These are phyloP conservation scores for Mycena venus DNA, from an alignment of 768 basidiomycete species.

Conservation along the genomic window DNA sequence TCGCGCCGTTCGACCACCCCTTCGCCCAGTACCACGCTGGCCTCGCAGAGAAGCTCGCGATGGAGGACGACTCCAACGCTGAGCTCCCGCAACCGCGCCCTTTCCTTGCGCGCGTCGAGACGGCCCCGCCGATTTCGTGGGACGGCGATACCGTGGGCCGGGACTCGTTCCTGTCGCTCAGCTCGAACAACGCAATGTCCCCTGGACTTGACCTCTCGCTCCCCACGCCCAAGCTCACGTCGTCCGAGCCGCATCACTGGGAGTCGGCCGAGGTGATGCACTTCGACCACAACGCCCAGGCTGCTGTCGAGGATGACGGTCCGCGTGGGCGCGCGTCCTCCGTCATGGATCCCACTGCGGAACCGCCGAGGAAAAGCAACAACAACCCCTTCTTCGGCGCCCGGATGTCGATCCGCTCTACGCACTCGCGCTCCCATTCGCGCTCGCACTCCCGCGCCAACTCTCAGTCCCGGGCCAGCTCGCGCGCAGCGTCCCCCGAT, in stretches of 20 bases:
- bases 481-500: constrained; percentile 38
- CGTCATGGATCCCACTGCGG: constrained; percentile 37
- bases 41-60: constrained; percentile 64
- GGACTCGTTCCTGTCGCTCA: constrained; percentile 64
- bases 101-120: constrained; percentile 59
- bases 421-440: constrained; percentile 20
- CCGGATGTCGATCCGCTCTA: constrained; percentile 29
- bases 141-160: constrained; percentile 64
- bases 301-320: not conserved
- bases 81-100: constrained; percentile 53
- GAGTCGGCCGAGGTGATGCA: constrained; percentile 55
- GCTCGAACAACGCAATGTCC: constrained; percentile 63
- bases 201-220: constrained; percentile 66
- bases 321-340: constrained; percentile 10
- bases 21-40: constrained; percentile 72
- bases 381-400: constrained; percentile 51
- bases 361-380: constrained; percentile 46
- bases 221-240: constrained; percentile 71
- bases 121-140: constrained; percentile 63
- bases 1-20: constrained; percentile 52
- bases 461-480: constrained; percentile 25
- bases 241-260: constrained; percentile 70
- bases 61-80: constrained; percentile 42
- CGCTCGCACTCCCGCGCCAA: not conserved
- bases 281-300: constrained; percentile 44